A percentile compares a stretch with the other conserved stretches of the same genome.
Conservation (phyloP, 2,329 filamentous ascomycete genomes). For the Talaromyces verruculosus region DNA sequence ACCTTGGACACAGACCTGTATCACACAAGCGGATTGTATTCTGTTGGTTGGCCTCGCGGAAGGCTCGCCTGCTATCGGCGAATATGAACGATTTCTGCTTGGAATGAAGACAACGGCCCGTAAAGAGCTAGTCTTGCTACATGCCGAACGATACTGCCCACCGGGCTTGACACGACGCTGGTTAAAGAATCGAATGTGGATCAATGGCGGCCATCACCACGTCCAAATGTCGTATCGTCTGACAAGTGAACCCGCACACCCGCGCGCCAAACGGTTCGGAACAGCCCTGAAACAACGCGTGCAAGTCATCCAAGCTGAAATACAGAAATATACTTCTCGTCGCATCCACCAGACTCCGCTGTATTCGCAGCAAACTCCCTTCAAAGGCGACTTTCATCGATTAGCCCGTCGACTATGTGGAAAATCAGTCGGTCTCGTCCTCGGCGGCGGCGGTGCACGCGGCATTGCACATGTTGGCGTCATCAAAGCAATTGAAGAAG, state of each 20-base stretch:
- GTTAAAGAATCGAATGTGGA: conserved; percentile 92
- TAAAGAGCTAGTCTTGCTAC: conserved; percentile 86
- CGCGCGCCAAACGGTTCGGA: conserved; percentile 74
- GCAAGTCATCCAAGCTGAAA: conserved; percentile 91
- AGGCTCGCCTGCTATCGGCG: conserved; percentile 83
- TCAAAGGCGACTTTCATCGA: conserved; percentile 95
- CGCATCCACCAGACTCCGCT: conserved; percentile 83
- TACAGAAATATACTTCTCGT: conserved; percentile 96
- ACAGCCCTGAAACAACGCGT: conserved; percentile 87
- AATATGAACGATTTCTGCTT: conserved; percentile 93
- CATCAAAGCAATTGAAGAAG: conserved; percentile 91
- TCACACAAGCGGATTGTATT: conserved; percentile 94
- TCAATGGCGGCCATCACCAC: conserved; percentile 96
- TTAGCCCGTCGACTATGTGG: conserved; percentile 86
- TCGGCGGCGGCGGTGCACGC: conserved; percentile 88
- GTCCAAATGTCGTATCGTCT: conserved; percentile 90
- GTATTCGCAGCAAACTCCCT: conserved; percentile 87
- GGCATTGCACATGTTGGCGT: conserved; percentile 92
- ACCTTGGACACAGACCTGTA: conserved; percentile 97
- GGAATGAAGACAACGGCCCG: conserved; percentile 96
- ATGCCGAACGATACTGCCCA: conserved; percentile 81
- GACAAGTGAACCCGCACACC: conserved; percentile 72
- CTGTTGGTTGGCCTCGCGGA: conserved; percentile 89
- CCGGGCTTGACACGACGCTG: conserved; percentile 84
- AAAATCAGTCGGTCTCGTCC: conserved; percentile 88